phyloP scores from a whole-genome alignment of 768 basidiomycete species.

The Scleroderma citrinum region DNA sequence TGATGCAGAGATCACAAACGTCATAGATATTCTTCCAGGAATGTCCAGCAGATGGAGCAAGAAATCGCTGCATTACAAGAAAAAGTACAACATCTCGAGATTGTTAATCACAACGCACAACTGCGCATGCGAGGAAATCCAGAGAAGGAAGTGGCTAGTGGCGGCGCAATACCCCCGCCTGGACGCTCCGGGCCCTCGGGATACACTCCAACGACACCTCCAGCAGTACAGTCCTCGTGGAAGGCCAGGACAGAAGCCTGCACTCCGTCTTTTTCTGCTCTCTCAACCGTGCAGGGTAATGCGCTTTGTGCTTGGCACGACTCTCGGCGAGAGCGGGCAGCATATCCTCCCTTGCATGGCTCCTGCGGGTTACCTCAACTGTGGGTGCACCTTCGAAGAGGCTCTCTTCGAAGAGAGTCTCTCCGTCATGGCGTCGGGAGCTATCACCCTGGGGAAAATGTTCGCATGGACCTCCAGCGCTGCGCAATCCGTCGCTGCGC shows the following conservation, averaged over 20 bases:
- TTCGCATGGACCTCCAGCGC: conserved; percentile 86
- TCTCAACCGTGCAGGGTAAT: conserved; percentile 80
- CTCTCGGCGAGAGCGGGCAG: conserved; percentile 75
- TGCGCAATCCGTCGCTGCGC: conserved; percentile 73
- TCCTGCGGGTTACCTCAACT: conserved; percentile 73
- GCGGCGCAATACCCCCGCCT: conserved; percentile 17
- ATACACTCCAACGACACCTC: conserved; percentile 24
- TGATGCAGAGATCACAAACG: conserved; percentile 21
- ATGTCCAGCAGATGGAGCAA: conserved; percentile 32
- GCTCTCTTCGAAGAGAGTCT: conserved; percentile 85
- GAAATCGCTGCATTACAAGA: conserved; percentile 53
- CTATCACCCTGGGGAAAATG: conserved; percentile 78
- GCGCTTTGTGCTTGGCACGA: conserved; percentile 90
- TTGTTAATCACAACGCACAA: conserved; percentile 46
- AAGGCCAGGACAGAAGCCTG: conserved; percentile 69
- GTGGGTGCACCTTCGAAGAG: conserved; percentile 79
- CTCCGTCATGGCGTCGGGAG: conserved; percentile 74
- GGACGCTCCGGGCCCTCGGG: not conserved
- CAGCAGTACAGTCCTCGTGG: conserved; percentile 54
- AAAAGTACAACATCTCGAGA: conserved; percentile 59
- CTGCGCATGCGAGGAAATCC: conserved; percentile 44
- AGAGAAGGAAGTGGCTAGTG: conserved; percentile 39
- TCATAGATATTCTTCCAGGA: conserved; percentile 17
- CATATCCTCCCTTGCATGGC: conserved; percentile 76
- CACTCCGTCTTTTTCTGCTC: conserved; percentile 67